Base-by-base conservation (phyloP, 805 yeast species). In the Yarrowia bubula region DNA sequence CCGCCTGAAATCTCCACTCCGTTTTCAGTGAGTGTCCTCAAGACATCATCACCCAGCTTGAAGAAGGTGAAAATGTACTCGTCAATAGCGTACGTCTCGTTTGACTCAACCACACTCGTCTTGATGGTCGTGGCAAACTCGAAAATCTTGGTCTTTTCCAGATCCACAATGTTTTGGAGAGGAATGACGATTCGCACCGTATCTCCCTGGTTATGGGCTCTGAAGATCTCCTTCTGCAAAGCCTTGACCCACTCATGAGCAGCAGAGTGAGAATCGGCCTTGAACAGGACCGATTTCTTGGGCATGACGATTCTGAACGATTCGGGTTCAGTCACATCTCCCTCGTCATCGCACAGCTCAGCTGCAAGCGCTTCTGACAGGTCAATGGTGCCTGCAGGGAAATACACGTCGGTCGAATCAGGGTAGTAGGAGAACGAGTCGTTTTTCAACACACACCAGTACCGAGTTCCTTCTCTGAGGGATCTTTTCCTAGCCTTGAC, bases 171-270 rank as follows among this genome's bases (percentile, higher is more conserved):
- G 70, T 87, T 88, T 39, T 79, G 82, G 31, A 88, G 71, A 0
- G 98, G 98, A 4, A 93, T 84, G 69, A 89, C 88, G 17, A 92
- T 78, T 18, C 89, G 83, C 13, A 90, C 95, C 67, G 87, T 86
- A 69, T 87, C 87, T 13, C 86, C 87, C 28, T 81, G 79, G 73
- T 90, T 89, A 64, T 88, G 81, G 44, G 88, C 81, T 1, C 92
- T 81, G 75, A 93, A 93, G 1, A 90, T 85, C 63, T 87, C 87
- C 70, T 89, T 90, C 68, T 88, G 89, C 48, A 93, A 75, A 9
- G 82, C 77, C 62, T 86, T 85, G 51, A 84, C 86, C 98, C 98
- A 93, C 15, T 86, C 83, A 66, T 89, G 81, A 0, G 98, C 98
- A 7, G 87, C 77, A 67, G 81, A 85, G 14, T 83, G 75, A 28